Conservation (phyloP, 192 early-diverging fungal genomes). For the Rhizoclosmatium sp. region DNA sequence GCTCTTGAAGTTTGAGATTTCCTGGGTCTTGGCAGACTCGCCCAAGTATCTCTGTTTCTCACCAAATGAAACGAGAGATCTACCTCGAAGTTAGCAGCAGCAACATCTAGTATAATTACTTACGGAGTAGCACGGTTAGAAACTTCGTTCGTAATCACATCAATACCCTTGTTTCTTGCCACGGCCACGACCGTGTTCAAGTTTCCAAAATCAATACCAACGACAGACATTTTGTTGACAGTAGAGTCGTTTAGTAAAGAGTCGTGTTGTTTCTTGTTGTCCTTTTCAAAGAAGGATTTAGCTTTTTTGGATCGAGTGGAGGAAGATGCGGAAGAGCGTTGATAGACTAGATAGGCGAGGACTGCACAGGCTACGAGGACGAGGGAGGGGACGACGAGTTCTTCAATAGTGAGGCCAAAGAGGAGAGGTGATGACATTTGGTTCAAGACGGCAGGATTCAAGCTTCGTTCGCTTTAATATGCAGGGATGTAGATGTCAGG, state of each 20-base stretch:
- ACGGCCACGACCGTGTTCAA: constrained; percentile 96
- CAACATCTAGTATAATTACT: constrained; percentile 44
- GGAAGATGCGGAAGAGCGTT: neutral
- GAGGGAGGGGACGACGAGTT: constrained; percentile 35
- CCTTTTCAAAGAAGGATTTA: constrained; percentile 10
- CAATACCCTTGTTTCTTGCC: constrained; percentile 97
- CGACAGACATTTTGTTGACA: constrained; percentile 62
- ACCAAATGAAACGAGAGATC: constrained; percentile 90
- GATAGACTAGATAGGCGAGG: constrained; percentile 36
- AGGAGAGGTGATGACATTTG: neutral
- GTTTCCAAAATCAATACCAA: constrained; percentile 97
- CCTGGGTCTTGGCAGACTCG: constrained; percentile 89
- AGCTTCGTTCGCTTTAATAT: no score
- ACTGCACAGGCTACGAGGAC: constrained; percentile 34
- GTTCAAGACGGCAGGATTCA: no score
- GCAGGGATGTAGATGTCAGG: no score
- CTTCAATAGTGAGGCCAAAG: constrained; percentile 1
- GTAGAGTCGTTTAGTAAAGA: constrained; percentile 30
- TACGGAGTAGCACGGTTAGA: constrained; percentile 95
- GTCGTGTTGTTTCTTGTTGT: neutral
- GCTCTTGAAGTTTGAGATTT: constrained; percentile 98
- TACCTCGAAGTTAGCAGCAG: neutral
- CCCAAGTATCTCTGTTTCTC: constrained; percentile 95
- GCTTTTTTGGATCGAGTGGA: neutral
- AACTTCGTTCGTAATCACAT: constrained; percentile 96